These are phyloP conservation scores for Penicillium sp. DNA, from an alignment of 2,329 filamentous ascomycete species.

Conservation along the genomic window DNA sequence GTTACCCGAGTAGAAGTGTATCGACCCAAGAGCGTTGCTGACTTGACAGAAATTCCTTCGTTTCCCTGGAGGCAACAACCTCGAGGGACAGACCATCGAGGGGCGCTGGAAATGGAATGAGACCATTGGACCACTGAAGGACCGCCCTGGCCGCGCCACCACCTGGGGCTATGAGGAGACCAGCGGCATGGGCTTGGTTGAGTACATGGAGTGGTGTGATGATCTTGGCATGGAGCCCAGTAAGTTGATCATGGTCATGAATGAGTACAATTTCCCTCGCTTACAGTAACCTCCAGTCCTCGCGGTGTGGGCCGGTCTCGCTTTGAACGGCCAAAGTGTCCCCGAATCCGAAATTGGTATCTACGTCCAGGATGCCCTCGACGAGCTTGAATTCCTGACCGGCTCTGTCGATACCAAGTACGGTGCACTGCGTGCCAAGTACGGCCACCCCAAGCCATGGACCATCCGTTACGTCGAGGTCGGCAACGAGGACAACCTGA, in stretches of 20 bases:
- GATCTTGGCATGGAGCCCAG: conserved; percentile 47
- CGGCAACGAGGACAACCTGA: conserved; percentile 69
- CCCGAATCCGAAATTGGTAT: conserved; percentile 39
- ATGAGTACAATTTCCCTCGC: not conserved
- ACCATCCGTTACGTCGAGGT: conserved; percentile 64
- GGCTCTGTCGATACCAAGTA: conserved; percentile 32
- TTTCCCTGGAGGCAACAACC: conserved; percentile 56
- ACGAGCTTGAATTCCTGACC: conserved; percentile 37
- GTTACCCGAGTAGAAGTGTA: not conserved
- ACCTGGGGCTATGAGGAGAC: conserved; percentile 52
- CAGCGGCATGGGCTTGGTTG: conserved; percentile 49
- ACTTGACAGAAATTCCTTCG: conserved; percentile 47
- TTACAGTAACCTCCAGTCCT: conserved; percentile 30
- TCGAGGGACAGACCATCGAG: conserved; percentile 44
- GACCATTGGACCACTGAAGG: conserved; percentile 52
- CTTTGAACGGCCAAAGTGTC: conserved; percentile 42
- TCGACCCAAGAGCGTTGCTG: not conserved
- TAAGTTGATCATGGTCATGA: conserved; percentile 12
- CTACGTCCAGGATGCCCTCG: conserved; percentile 38
- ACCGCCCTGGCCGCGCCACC: conserved; percentile 46
- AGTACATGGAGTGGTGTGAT: conserved; percentile 53
- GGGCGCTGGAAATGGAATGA: conserved; percentile 56
- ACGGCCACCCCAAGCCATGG: conserved; percentile 65
- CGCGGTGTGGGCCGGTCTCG: conserved; percentile 49
- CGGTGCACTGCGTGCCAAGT: conserved; percentile 55